Conservation (phyloP, 2,329 filamentous ascomycete species). For the Clarireedia hainanense region DNA sequence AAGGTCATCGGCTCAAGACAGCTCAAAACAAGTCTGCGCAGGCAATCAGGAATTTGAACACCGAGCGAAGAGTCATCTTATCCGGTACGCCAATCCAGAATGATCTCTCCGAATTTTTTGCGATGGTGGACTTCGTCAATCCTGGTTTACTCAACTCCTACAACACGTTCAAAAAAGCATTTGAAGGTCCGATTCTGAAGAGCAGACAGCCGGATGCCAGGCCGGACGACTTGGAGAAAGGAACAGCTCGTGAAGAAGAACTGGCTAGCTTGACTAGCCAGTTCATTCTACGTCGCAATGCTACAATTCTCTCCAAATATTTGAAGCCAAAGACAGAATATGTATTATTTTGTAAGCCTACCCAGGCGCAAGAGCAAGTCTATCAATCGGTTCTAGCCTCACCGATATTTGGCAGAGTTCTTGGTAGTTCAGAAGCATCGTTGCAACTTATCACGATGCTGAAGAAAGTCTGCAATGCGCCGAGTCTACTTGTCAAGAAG, state of each 20-base stretch:
- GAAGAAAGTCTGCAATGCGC: conserved; percentile 69
- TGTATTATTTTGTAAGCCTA: conserved; percentile 86
- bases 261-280: conserved; percentile 86
- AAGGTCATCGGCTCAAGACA: conserved; percentile 96
- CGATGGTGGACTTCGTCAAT: conserved; percentile 83
- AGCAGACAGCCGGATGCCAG: conserved; percentile 42
- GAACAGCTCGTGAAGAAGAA: conserved; percentile 72
- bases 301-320: conserved; percentile 81
- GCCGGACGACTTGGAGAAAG: conserved; percentile 64
- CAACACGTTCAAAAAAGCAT: conserved; percentile 90
- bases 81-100: conserved; percentile 90
- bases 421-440: conserved; percentile 54
- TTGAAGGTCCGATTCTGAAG: conserved; percentile 81
- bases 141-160: conserved; percentile 90
- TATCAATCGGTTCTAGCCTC: conserved; percentile 65
- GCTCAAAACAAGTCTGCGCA: conserved; percentile 88
- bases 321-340: conserved; percentile 95
- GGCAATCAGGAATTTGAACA: conserved; percentile 84
- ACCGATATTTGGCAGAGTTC: conserved; percentile 51
- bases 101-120: conserved; percentile 91
- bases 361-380: conserved; percentile 79
- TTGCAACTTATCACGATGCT: conserved; percentile 64
- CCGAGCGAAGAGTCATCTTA: conserved; percentile 33
- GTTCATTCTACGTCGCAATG: conserved; percentile 78
- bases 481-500: conserved; percentile 49